phyloP scores from a whole-genome alignment of 2,329 filamentous ascomycete species.

The Aspergillus floridensis region DNA sequence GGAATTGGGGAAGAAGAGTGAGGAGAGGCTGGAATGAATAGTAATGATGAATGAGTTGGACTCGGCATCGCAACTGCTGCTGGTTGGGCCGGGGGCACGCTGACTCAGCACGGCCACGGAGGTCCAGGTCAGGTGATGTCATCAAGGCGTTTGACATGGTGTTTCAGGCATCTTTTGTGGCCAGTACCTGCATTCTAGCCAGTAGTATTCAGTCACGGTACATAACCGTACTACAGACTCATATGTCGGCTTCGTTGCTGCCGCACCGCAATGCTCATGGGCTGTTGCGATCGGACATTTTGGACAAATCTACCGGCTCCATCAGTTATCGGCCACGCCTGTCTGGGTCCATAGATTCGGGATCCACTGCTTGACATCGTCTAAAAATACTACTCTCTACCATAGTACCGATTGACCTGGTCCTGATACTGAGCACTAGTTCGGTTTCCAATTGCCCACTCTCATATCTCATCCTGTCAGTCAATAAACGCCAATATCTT shows the following conservation, averaged over 20 bases:
- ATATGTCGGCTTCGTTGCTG: neutral
- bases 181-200: constrained; percentile 1
- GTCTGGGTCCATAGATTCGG: constrained; percentile 8
- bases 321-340: neutral
- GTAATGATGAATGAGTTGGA: constrained; percentile 8
- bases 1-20: constrained; percentile 1
- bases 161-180: neutral
- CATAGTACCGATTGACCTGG: neutral
- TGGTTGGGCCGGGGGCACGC: constrained; percentile 14
- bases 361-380: constrained; percentile 13
- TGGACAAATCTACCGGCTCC: neutral
- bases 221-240: neutral
- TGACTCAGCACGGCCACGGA: constrained; percentile 22
- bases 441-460: neutral
- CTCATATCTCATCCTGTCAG: no score
- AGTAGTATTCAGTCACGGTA: neutral
- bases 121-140: constrained; percentile 33
- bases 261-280: neutral
- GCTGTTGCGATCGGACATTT: neutral
- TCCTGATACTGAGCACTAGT: neutral
- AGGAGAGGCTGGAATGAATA: neutral
- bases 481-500: neutral
- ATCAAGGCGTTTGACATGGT: constrained; percentile 13
- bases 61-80: constrained; percentile 14
- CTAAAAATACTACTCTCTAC: constrained; percentile 6